Conservation (phyloP, 1,284 basidiomycete species). For the Austroboletus niveus region DNA sequence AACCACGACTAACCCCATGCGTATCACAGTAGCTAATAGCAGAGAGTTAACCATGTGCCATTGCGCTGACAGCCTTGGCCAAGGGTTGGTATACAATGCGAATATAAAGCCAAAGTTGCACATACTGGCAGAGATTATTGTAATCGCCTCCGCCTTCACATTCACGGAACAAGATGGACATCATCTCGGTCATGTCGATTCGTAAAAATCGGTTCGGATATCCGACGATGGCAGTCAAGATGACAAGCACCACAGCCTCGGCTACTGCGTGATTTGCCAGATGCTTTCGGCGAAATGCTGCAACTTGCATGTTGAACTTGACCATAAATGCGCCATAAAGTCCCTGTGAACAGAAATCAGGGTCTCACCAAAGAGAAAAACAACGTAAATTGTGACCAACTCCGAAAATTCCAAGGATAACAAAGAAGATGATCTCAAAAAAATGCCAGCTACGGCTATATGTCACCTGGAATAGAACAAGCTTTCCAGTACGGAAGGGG, state of each 20-base stretch:
- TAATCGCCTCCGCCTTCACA: constrained; percentile 95
- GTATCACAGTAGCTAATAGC: constrained; percentile 86
- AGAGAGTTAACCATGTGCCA: constrained; percentile 96
- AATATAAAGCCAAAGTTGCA: constrained; percentile 15
- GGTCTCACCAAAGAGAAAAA: neutral
- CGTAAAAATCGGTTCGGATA: constrained; percentile 95
- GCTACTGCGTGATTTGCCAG: constrained; percentile 81
- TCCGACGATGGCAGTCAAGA: constrained; percentile 86
- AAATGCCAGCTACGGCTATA: constrained; percentile 99
- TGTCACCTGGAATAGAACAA: constrained; percentile 97
- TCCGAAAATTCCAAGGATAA: constrained; percentile 94
- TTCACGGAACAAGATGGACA: constrained; percentile 95
- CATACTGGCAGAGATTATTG: constrained; percentile 92
- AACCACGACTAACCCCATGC: constrained; percentile 84
- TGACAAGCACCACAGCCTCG: constrained; percentile 87
- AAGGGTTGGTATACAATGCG: constrained; percentile 12
- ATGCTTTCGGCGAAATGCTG: constrained; percentile 90
- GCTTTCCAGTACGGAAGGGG: constrained; percentile 96
- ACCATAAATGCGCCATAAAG: constrained; percentile 96
- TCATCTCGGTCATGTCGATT: constrained; percentile 97
- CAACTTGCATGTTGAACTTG: constrained; percentile 95
- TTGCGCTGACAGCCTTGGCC: constrained; percentile 75
- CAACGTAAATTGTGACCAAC: constrained; percentile 44
- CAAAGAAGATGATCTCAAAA: constrained; percentile 97
- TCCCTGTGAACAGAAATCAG: constrained; percentile 54